Evolutionary conservation across 306 rosid species (phyloP).

Genomic region (Cicer bijugum): DNA sequence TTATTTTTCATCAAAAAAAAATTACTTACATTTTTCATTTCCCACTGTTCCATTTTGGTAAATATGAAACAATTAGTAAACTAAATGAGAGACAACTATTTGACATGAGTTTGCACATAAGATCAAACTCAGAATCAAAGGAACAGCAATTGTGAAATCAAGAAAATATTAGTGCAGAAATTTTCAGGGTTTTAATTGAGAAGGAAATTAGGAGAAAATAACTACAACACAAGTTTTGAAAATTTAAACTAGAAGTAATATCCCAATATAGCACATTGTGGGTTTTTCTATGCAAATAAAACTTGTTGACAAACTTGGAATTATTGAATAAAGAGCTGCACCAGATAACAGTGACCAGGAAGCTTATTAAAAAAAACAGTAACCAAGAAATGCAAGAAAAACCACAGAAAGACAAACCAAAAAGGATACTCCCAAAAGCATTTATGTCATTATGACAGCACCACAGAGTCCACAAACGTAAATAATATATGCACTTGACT

Average conservation of each 20-base stretch:
- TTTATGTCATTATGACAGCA: conserved; percentile 25
- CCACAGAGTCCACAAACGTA: conserved; percentile 9
- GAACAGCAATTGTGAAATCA: conserved; percentile 31
- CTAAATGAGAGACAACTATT: conserved; percentile 21
- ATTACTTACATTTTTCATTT: conserved; percentile 17
- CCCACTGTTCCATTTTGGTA: conserved; percentile 14
- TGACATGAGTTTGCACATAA: conserved; percentile 21
- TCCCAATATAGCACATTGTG: conserved; percentile 10
- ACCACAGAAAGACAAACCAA: conserved; percentile 18
- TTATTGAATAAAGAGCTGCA: conserved; percentile 18
- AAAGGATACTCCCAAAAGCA: conserved; percentile 44
- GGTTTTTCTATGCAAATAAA: conserved; percentile 3
- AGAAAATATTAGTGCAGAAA: conserved; percentile 26
- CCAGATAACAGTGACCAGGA: conserved; percentile 11
- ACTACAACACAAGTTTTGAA: conserved; percentile 20
- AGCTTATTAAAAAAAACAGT: neutral
- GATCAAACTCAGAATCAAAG: conserved; percentile 9
- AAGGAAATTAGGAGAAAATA: conserved; percentile 23
- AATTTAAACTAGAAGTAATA: conserved; percentile 19
- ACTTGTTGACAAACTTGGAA: neutral
- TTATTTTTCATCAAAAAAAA: conserved; percentile 32
- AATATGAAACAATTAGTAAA: conserved; percentile 23
- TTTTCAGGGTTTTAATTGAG: conserved; percentile 22
- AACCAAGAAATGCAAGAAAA: conserved; percentile 30
- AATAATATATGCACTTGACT: conserved; percentile 9